Evolutionary conservation across 305 asterid species (phyloP).

Genomic region (Ilex paraguariensis): DNA sequence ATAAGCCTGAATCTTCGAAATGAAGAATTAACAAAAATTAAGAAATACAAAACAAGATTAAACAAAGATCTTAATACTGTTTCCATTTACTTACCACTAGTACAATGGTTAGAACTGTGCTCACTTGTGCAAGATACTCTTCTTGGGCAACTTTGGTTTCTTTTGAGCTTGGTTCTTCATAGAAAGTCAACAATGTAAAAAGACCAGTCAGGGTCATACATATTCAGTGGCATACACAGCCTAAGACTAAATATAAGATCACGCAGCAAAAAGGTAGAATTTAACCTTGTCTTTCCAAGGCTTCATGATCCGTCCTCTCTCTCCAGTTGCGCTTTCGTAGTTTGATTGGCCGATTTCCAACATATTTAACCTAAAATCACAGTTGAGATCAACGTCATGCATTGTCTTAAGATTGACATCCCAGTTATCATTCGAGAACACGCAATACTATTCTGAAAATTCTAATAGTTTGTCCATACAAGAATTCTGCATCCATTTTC

Average conservation of each 20-base stretch:
- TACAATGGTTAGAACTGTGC: neutral
- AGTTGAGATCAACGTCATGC: neutral
- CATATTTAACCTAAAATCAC: constrained; percentile 71
- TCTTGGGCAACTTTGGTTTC: constrained; percentile 71
- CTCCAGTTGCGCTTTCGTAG: constrained; percentile 94
- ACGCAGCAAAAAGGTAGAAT: neutral
- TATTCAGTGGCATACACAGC: no score
- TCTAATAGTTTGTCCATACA: no score
- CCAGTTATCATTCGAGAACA: neutral
- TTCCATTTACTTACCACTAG: no score
- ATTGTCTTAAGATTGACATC: neutral
- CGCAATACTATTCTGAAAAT: no score
- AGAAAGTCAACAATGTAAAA: constrained; percentile 1
- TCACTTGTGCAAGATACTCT: constrained; percentile 76
- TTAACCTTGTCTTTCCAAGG: constrained; percentile 63
- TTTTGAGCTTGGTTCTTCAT: constrained; percentile 59
- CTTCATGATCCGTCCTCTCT: constrained; percentile 70
- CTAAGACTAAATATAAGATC: no score
- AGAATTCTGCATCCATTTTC: no score
- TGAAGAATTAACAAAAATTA: no score
- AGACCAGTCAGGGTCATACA: no score
- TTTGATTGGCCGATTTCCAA: constrained; percentile 89
- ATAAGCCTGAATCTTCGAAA: no score
- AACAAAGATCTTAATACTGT: no score
- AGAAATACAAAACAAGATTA: no score